Evolutionary conservation across 2,329 filamentous ascomycete species (phyloP), one percentile per base, ranked within the genome.

Genomic region (Cyphellophora attinorum): DNA sequence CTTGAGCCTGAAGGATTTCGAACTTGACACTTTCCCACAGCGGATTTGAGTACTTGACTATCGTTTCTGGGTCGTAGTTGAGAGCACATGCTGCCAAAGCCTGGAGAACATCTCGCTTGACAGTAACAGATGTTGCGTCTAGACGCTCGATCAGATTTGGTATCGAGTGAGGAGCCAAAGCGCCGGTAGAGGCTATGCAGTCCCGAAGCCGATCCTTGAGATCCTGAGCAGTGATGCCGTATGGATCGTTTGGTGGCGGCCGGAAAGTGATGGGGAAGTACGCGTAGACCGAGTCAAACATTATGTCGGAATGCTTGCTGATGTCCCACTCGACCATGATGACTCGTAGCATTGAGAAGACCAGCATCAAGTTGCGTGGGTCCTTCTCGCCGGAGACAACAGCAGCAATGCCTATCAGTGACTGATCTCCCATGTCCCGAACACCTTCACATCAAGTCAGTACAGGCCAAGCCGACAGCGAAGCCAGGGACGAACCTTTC

Each of bases 181-280:
- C 64, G 3, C 65, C 60, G 1, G 71, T 77, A 5, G 76, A 71
- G 5, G 76, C 64, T 39, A 82, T 74, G 51, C 77, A 82, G 28
- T 74, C 70, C 42, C 74, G 65, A 11, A 82, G 53, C 17, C 77
- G 67, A 33, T 71, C 67, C 49, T 82, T 82, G 38, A 82, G 54
- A 47, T 81, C 72, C 46, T 81, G 76, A 2, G 77, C 74, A 2
- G 77, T 81, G 41, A 82, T 80, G 2, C 75, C 74, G 41, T 80
- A 81, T 1, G 76, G 76, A 49, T 81, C 77, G 44, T 80, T 76
- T 8, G 76, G 77, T 2, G 77, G 78, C 8, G 77, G 76, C 48
- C 74, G 69, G 56, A 81, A 82, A 0, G 77, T 81, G 45, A 82
- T 81, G 0, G 77, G 77, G 50, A 81, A 82, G 53, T 82, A 82